A percentile compares a stretch with the other conserved stretches of the same genome.
These are phyloP conservation scores for Pulveroboletus ravenelii DNA, from an alignment of 768 basidiomycete species.

Conservation along the genomic window DNA sequence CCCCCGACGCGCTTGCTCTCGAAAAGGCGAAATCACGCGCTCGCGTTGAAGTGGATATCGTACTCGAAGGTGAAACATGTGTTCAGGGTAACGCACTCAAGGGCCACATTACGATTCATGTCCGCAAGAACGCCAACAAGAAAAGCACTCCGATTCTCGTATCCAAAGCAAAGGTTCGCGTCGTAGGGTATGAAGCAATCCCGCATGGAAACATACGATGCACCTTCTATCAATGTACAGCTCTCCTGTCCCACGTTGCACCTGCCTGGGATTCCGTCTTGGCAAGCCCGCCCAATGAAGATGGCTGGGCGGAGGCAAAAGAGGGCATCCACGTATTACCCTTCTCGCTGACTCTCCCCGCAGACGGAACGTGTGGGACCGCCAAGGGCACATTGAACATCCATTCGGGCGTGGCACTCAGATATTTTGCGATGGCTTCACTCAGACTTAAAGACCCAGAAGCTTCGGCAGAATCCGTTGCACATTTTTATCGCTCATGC, in stretches of 20 bases:
- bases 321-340: constrained; percentile 69
- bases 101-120: constrained; percentile 63
- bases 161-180: constrained; percentile 70
- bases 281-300: constrained; percentile 43
- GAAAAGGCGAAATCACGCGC: constrained; percentile 72
- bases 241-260: constrained; percentile 47
- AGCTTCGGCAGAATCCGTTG: constrained; percentile 62
- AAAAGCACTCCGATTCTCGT: constrained; percentile 53
- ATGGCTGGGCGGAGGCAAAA: constrained; percentile 58
- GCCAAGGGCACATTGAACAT: constrained; percentile 56
- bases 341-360: constrained; percentile 65
- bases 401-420: constrained; percentile 58
- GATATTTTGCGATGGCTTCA: constrained; percentile 78
- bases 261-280: constrained; percentile 42
- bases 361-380: constrained; percentile 45
- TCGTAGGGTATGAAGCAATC: constrained; percentile 81
- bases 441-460: constrained; percentile 68
- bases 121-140: constrained; percentile 53
- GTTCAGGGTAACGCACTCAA: constrained; percentile 76
- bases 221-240: constrained; percentile 78
- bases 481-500: constrained; percentile 85
- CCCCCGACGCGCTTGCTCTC: constrained; percentile 38
- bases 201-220: constrained; percentile 54
- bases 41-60: constrained; percentile 77
- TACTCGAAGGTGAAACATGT: constrained; percentile 67